Conservation (phyloP, 2,329 filamentous ascomycete genomes). For the Byssothecium circinans region DNA sequence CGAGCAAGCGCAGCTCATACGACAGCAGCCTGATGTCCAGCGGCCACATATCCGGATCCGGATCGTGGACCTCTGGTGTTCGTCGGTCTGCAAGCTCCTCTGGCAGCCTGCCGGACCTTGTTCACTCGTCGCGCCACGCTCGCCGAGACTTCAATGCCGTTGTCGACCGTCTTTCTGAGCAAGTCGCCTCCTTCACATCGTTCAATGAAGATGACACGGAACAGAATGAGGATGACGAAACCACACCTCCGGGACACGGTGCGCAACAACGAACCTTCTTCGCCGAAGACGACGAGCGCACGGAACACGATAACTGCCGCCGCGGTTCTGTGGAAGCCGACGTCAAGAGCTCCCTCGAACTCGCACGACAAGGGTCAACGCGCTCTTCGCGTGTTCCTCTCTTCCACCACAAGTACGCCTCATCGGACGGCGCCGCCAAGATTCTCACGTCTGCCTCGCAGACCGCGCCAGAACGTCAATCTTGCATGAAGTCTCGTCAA, state of each 20-base stretch:
- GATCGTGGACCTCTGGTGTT: conserved; percentile 34
- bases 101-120: conserved; percentile 43
- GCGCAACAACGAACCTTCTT: conserved; percentile 34
- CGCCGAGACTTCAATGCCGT: conserved; percentile 35
- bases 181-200: conserved; percentile 30
- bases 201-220: conserved; percentile 29
- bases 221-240: conserved; percentile 26
- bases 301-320: conserved; percentile 5
- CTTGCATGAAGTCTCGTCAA: conserved; percentile 17
- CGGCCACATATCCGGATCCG: conserved; percentile 25
- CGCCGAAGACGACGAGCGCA: conserved; percentile 26
- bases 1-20: conserved; percentile 60
- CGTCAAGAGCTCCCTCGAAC: conserved; percentile 28
- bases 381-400: conserved; percentile 13
- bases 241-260: conserved; percentile 32
- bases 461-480: conserved; percentile 7
- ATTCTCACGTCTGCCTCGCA: conserved; percentile 20
- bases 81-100: conserved; percentile 43
- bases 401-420: conserved; percentile 34
- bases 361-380: conserved; percentile 29
- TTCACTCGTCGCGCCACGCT: conserved; percentile 36
- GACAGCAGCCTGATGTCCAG: conserved; percentile 57
- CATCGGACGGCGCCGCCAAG: conserved; percentile 39
- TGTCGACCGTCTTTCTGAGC: conserved; percentile 37
- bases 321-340: conserved; percentile 20